Percentiles rank a stretch among this genome's conserved stretches.
phyloP scores from a whole-genome alignment of 768 basidiomycete genomes.

The Basidioascus undulatus region DNA sequence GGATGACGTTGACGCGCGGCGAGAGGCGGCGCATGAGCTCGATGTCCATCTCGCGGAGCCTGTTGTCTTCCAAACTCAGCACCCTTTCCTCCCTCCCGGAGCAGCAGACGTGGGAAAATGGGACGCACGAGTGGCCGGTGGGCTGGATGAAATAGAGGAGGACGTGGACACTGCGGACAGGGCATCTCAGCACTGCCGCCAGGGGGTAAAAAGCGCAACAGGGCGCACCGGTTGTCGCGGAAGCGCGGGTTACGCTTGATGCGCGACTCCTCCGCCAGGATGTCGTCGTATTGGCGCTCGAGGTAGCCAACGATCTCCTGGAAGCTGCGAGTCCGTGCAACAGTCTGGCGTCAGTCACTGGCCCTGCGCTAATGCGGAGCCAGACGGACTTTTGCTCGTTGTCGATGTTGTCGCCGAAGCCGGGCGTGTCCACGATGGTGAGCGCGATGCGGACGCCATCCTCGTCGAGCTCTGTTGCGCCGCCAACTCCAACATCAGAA shows the following conservation, averaged over 20 bases:
- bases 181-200: neutral
- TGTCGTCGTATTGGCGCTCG: constrained; percentile 97
- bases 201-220: neutral
- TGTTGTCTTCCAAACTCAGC: constrained; percentile 3
- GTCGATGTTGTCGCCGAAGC: constrained; percentile 96
- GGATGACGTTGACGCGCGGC: constrained; percentile 94
- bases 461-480: constrained; percentile 63
- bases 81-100: neutral
- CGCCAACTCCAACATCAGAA: neutral
- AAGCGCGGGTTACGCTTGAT: constrained; percentile 99
- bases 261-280: constrained; percentile 89
- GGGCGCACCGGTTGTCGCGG: constrained; percentile 96
- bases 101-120: neutral
- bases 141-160: constrained; percentile 96
- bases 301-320: constrained; percentile 90
- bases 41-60: constrained; percentile 89
- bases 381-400: constrained; percentile 79
- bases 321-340: constrained; percentile 31
- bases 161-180: constrained; percentile 80
- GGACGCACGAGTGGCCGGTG: constrained; percentile 73
- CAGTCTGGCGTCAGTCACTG: neutral
- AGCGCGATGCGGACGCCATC: constrained; percentile 94
- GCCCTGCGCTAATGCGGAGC: neutral
- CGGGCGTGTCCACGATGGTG: constrained; percentile 95
- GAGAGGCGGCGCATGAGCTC: constrained; percentile 96